Percentiles rank a stretch among this genome's conserved stretches.
Conservation (phyloP, 768 basidiomycete species). For the Boletellus ananiceps region DNA sequence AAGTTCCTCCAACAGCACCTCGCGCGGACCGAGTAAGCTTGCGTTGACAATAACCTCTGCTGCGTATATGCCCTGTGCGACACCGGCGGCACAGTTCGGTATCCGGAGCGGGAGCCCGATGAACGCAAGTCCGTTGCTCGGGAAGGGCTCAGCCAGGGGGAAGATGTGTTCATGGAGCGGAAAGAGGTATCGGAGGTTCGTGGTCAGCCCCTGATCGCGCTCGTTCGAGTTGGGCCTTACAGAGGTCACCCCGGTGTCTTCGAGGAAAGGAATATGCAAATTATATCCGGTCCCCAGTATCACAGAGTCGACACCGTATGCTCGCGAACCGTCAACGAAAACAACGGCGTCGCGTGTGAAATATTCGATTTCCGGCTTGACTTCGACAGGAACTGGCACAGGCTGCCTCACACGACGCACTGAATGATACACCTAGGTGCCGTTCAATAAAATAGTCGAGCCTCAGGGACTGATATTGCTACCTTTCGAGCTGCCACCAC, state of each 20-base stretch:
- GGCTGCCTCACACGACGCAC: constrained; percentile 26
- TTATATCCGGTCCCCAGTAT: constrained; percentile 57
- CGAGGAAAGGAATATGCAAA: constrained; percentile 46
- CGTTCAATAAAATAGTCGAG: neutral
- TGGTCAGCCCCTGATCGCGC: constrained; percentile 32
- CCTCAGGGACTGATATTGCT: neutral
- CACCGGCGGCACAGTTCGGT: constrained; percentile 32
- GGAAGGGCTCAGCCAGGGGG: constrained; percentile 43
- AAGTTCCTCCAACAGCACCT: constrained; percentile 1
- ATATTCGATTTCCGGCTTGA: constrained; percentile 45
- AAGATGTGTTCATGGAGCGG: constrained; percentile 53
- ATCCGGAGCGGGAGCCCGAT: constrained; percentile 48
- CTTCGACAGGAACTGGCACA: constrained; percentile 19
- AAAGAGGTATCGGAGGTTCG: constrained; percentile 51
- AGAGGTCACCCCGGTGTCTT: constrained; percentile 21
- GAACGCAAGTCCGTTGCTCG: constrained; percentile 51
- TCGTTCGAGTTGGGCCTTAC: constrained; percentile 16
- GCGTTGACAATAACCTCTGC: constrained; percentile 43
- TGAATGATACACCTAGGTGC: constrained; percentile 33
- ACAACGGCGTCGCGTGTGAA: constrained; percentile 43
- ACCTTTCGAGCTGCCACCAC: constrained; percentile 41
- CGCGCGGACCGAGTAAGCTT: constrained; percentile 37
- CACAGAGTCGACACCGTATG: constrained; percentile 41
- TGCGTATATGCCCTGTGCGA: constrained; percentile 43
- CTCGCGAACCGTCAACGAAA: constrained; percentile 43